Base-by-base conservation (phyloP, 179 eudicot species). In the Silene coronaria region DNA sequence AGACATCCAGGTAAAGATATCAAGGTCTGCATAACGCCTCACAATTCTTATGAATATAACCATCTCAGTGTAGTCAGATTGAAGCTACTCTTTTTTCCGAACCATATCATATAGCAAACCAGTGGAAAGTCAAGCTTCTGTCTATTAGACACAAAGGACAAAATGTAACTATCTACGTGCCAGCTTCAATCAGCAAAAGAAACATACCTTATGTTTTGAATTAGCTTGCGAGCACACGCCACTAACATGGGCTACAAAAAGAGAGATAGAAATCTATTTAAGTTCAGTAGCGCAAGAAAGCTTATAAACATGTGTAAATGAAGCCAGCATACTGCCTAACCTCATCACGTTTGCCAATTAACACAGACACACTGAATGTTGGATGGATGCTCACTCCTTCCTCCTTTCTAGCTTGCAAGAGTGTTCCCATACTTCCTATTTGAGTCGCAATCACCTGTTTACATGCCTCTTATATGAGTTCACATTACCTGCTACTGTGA, bases 401-500 rank as follows among this genome's bases (percentile, higher is more conserved):
- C 32, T 68, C 72, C 19, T 68, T 68, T 68, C 10, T 68, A 22
- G 72, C 72, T 9, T 68, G 72, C 19, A 68, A 22, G 30, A 68
- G 14, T 19, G 72, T 68, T 22, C 72, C 72, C 72, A 68, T 68
- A 26, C 61, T 70, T n/a, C 74, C 74, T 12, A 70, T 70, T 48
- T 70, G 74, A 70, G 74, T 70, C 4, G 42, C 74, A 70, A 70
- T 26, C 12, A 70, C 74, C 74, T 70, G 61, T 48, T 70, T 70
- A 8, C 74, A 70, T 22, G 22, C 42, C 12, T 26, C 36, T 48
- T 22, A 45, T 22, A 45, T 69, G 34, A 38, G 38, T n/a, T 34
- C 19, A 7, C 30, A 24, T 48, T 70, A n/a, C 51, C 0, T 1
- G 5, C 17, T 45, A 27, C 19, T 66, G 38, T 45, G 19, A 6